A percentile compares a stretch with the other conserved stretches of the same genome.
Conservation (phyloP, 805 yeast species). For the Kluyveromyces nonfermentans region DNA sequence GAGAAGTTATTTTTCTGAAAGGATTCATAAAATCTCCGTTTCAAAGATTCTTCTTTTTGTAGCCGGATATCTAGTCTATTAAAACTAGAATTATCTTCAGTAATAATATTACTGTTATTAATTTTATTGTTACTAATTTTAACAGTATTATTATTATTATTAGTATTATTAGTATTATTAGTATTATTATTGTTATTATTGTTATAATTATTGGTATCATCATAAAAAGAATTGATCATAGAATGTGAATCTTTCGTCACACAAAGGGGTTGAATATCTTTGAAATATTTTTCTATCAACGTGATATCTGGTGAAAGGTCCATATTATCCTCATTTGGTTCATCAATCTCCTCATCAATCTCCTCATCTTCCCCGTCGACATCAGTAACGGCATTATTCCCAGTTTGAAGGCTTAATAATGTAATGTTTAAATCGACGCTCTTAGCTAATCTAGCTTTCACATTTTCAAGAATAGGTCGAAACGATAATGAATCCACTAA, state of each 20-base stretch:
- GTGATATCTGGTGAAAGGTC: constrained; percentile 3
- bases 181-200: too few species aligned
- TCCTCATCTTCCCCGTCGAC: constrained; percentile 5
- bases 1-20: constrained; percentile 41
- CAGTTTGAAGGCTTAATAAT: neutral
- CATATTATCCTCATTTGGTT: constrained; percentile 1
- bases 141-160: too few species aligned
- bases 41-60: constrained; percentile 8
- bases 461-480: constrained; percentile 27
- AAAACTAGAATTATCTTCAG: too few species aligned
- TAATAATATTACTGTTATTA: too few species aligned
- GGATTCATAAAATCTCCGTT: constrained; percentile 21
- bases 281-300: constrained; percentile 2
- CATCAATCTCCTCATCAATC: constrained; percentile 4
- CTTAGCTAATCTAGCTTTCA: constrained; percentile 8
- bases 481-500: constrained; percentile 62
- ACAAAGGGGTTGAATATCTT: constrained; percentile 2
- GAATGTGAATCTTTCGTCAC: neutral
- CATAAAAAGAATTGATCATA: too few species aligned
- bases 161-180: too few species aligned
- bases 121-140: too few species aligned
- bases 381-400: neutral
- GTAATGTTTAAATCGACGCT: constrained; percentile 2
- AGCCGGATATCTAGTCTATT: constrained; percentile 6
- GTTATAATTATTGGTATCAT: too few species aligned